Conservation (phyloP, 257 asterid genomes). For the Handroanthus guayacan region DNA sequence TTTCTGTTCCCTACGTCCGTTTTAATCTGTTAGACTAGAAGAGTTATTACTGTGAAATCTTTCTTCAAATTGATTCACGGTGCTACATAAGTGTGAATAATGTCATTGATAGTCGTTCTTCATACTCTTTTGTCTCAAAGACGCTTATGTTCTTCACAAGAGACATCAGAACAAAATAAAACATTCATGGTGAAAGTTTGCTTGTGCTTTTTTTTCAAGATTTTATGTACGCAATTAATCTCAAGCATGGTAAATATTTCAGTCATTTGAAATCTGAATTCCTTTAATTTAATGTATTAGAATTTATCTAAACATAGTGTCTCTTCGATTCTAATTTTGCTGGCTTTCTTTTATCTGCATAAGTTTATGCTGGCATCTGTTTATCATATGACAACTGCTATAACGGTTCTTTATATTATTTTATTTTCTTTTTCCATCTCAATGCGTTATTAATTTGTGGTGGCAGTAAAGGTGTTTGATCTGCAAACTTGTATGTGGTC, state of each 20-base stretch:
- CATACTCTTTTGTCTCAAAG: slow-evolving; percentile 29
- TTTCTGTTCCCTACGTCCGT: slow-evolving; percentile 13
- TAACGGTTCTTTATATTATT: background rate
- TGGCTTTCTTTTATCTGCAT: background rate
- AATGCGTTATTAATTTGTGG: slow-evolving; percentile 32
- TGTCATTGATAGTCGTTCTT: slow-evolving; percentile 14
- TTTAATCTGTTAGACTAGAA: slow-evolving; percentile 2
- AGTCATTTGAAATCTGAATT: background rate
- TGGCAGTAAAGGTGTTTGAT: slow-evolving; percentile 92
- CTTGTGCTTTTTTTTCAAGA: background rate
- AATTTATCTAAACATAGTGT: background rate
- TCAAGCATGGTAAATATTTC: background rate
- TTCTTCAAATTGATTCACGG: slow-evolving; percentile 24
- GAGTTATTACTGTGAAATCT: background rate
- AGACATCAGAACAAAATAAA: slow-evolving; percentile 20
- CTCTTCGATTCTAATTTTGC: slow-evolving; percentile 4
- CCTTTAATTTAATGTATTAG: slow-evolving; percentile 17
- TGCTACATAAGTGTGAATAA: slow-evolving; percentile 31
- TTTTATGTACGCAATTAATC: slow-evolving; percentile 2
- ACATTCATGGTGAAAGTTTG: slow-evolving; percentile 15
- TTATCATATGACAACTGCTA: slow-evolving; percentile 1
- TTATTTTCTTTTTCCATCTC: slow-evolving; percentile 32
- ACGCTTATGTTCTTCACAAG: slow-evolving; percentile 20
- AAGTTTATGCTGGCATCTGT: slow-evolving; percentile 14
- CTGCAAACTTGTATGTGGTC: slow-evolving; percentile 86